Percentiles rank a stretch among this genome's conserved stretches.
phyloP scores from a whole-genome alignment of 495 filamentous ascomycete genomes.

The Neurospora sp. region DNA sequence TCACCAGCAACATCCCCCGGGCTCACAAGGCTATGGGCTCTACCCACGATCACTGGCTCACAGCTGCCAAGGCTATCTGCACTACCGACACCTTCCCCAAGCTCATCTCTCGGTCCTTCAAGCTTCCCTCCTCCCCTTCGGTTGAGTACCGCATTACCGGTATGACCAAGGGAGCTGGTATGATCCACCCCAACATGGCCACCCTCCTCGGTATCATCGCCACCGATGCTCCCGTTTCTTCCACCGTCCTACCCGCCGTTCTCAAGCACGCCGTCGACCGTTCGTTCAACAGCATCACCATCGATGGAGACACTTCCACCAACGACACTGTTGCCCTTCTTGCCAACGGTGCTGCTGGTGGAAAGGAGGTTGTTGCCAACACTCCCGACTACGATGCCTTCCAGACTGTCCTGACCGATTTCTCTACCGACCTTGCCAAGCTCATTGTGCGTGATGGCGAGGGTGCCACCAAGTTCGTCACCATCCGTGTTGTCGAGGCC shows the following conservation, averaged over 20 bases:
- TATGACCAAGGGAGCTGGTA: slow-evolving; percentile 97
- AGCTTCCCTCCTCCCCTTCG: slow-evolving; percentile 67
- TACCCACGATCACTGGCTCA: slow-evolving; percentile 77
- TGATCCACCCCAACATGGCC: slow-evolving; percentile 99
- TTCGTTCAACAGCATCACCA: slow-evolving; percentile 93
- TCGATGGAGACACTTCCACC: slow-evolving; percentile 93
- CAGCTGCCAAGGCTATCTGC: slow-evolving; percentile 84
- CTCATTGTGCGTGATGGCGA: slow-evolving; percentile 94
- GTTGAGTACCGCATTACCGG: slow-evolving; percentile 77
- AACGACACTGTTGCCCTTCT: slow-evolving; percentile 94
- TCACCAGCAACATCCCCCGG: slow-evolving; percentile 67
- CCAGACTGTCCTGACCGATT: slow-evolving; percentile 56
- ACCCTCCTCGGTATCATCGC: slow-evolving; percentile 89
- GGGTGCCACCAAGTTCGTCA: slow-evolving; percentile 97
- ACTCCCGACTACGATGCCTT: slow-evolving; percentile 58
- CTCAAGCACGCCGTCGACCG: slow-evolving; percentile 68
- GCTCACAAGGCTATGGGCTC: slow-evolving; percentile 59
- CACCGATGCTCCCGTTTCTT: slow-evolving; percentile 78
- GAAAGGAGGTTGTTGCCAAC: slow-evolving; percentile 47
- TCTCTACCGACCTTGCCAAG: slow-evolving; percentile 77
- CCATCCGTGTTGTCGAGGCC: slow-evolving; percentile 70
- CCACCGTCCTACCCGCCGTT: slow-evolving; percentile 53
- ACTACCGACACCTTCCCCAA: slow-evolving; percentile 99
- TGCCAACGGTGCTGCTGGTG: slow-evolving; percentile 88
- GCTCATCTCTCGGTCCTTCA: slow-evolving; percentile 75